phyloP scores from a whole-genome alignment of 2,329 filamentous ascomycete genomes.

The Akanthomyces lecanii region DNA sequence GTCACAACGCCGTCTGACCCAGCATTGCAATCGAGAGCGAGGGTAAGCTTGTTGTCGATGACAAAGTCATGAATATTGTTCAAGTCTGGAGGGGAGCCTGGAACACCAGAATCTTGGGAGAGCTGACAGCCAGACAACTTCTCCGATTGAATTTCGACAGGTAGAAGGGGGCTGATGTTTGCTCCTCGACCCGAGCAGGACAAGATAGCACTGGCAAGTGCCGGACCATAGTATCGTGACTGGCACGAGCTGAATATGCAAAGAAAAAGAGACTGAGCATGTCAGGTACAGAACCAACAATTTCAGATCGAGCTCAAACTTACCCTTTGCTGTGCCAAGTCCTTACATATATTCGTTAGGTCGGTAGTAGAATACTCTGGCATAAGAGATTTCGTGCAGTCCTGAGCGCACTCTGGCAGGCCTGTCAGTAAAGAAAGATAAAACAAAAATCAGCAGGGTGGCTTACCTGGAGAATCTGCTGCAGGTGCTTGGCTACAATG shows the following conservation, averaged over 20 bases:
- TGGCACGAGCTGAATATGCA: conserved; percentile 29
- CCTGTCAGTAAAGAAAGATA: background rate
- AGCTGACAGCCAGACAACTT: conserved; percentile 17
- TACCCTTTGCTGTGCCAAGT: conserved; percentile 25
- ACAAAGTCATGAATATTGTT: conserved; percentile 19
- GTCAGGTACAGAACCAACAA: background rate
- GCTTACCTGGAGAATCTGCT: conserved; percentile 6
- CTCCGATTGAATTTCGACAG: conserved; percentile 26
- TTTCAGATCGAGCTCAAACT: background rate
- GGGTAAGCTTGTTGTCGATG: conserved; percentile 22
- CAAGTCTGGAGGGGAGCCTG: conserved; percentile 10
- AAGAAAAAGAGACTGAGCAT: conserved; percentile 28
- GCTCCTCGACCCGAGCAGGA: conserved; percentile 27
- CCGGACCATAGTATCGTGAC: conserved; percentile 27
- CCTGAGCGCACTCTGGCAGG: conserved; percentile 20
- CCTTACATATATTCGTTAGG: conserved; percentile 21
- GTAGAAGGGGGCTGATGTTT: conserved; percentile 28
- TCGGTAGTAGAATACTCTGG: conserved; percentile 18
- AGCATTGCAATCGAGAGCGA: conserved; percentile 28
- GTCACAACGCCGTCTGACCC: conserved; percentile 32
- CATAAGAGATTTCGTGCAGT: conserved; percentile 22
- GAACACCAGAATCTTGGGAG: conserved; percentile 7
- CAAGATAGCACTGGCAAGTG: conserved; percentile 26
- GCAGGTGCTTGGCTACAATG: conserved; percentile 12
- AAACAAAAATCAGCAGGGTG: too few relatives aligned